Percentiles rank a stretch among this genome's conserved stretches.
Conservation (phyloP, 164 flowering plant species). For the Nelumbo lutea region DNA sequence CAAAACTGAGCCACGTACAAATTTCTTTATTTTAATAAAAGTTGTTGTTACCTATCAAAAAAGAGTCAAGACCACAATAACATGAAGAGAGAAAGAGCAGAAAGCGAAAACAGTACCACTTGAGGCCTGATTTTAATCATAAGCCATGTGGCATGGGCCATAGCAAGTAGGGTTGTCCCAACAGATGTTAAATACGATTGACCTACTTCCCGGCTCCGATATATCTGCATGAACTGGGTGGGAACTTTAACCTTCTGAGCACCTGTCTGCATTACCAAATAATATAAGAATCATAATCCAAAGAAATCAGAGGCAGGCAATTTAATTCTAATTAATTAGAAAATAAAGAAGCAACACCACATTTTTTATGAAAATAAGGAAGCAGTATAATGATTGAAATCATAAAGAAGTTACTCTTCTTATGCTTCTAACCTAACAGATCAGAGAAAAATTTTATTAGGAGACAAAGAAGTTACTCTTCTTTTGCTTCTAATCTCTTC, state of each 20-base stretch:
- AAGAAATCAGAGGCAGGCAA: not conserved
- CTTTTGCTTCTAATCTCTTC: too few species aligned
- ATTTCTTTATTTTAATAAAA: too few species aligned
- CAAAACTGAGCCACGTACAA: too few species aligned
- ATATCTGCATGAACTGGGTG: conserved; percentile 67
- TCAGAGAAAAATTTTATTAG: too few species aligned
- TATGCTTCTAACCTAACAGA: too few species aligned
- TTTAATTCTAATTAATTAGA: not conserved
- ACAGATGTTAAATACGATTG: conserved; percentile 90
- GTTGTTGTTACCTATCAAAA: too few species aligned
- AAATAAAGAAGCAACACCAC: conserved; percentile 5
- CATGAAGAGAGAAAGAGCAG: not conserved
- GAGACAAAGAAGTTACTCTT: too few species aligned
- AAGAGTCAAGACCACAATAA: not conserved
- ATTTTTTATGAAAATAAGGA: not conserved
- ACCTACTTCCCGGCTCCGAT: conserved; percentile 92
- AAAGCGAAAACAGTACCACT: conserved; percentile 53
- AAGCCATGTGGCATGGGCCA: conserved; percentile 72
- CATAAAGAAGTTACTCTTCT: too few species aligned
- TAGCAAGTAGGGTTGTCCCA: conserved; percentile 80
- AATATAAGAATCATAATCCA: not conserved
- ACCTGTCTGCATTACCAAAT: conserved; percentile 31
- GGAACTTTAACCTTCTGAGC: conserved; percentile 18
- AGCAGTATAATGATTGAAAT: too few species aligned
- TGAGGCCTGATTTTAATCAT: conserved; percentile 76